phyloP scores from a whole-genome alignment of 129 eudicot genomes.

The Dittrichia graveolens region DNA sequence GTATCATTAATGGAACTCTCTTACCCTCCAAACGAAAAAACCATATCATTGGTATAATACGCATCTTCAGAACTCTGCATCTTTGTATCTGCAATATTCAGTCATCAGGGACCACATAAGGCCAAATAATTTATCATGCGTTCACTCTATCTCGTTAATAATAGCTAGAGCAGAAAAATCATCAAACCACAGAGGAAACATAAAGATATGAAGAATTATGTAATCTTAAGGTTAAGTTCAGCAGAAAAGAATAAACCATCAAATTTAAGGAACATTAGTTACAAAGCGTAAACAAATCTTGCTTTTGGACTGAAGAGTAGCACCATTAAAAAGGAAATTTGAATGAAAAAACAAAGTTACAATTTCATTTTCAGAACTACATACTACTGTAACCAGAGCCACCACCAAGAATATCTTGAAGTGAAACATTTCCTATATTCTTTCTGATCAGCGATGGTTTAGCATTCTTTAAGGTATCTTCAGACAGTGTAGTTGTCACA shows the following conservation, averaged over 20 bases:
- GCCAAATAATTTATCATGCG: conserved; percentile 29
- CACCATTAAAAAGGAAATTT: conserved; percentile 29
- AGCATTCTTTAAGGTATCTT: conserved; percentile 65
- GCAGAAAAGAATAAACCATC: conserved; percentile 22
- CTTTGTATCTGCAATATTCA: conserved; percentile 81
- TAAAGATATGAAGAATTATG: conserved; percentile 8
- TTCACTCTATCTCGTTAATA: conserved; percentile 3
- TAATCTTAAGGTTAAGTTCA: conserved; percentile 12
- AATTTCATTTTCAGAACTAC: conserved; percentile 51
- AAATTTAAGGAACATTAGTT: conserved; percentile 35
- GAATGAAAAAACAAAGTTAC: conserved; percentile 32
- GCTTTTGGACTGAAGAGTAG: conserved; percentile 32
- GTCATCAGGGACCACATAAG: conserved; percentile 47
- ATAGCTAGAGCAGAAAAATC: conserved; percentile 21
- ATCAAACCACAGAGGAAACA: conserved; percentile 12
- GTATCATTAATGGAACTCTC: conserved; percentile 25
- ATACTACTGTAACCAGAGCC: conserved; percentile 82
- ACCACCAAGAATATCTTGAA: conserved; percentile 87
- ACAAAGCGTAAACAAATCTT: conserved; percentile 39
- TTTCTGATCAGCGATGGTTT: conserved; percentile 77
- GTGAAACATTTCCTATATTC: conserved; percentile 75
- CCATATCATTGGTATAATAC: conserved; percentile 45
- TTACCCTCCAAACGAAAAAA: conserved; percentile 68
- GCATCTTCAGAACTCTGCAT: conserved; percentile 55
- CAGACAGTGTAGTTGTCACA: conserved; percentile 90